phyloP scores from a whole-genome alignment of 345 rosid species.

The Noccaea bulbosa region DNA sequence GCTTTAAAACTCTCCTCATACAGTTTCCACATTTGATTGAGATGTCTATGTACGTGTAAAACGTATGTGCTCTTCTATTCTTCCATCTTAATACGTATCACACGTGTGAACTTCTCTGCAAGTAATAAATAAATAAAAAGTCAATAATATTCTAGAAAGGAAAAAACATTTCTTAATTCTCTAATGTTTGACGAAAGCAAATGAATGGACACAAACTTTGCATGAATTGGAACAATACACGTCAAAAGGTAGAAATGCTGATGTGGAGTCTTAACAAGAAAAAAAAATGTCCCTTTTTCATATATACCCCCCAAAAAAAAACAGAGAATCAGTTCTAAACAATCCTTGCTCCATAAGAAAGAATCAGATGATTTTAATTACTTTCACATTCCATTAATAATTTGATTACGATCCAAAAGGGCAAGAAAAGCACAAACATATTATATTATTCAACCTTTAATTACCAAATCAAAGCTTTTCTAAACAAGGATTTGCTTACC shows the following conservation, averaged over 20 bases:
- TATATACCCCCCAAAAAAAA: neutral
- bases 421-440: slow-evolving; percentile 4
- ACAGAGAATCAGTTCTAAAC: neutral
- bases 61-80: slow-evolving; percentile 20
- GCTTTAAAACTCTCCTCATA: slow-evolving; percentile 18
- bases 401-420: slow-evolving; percentile 24
- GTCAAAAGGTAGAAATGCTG: slow-evolving; percentile 35
- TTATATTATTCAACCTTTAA: neutral
- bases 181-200: slow-evolving; percentile 13
- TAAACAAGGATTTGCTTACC: slow-evolving; percentile 23
- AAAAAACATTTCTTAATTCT: slow-evolving; percentile 12
- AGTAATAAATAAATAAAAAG: neutral
- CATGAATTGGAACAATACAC: slow-evolving; percentile 39
- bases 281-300: slow-evolving; percentile 21
- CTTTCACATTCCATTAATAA: slow-evolving; percentile 32
- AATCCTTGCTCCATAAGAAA: slow-evolving; percentile 44
- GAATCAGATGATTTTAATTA: slow-evolving; percentile 14
- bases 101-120: slow-evolving; percentile 36
- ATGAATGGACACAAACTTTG: slow-evolving; percentile 32
- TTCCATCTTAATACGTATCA: neutral
- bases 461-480: neutral
- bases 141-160: slow-evolving; percentile 8
- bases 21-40: slow-evolving; percentile 2
- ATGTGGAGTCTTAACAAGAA: slow-evolving; percentile 26
- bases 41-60: slow-evolving; percentile 12